Evolutionary conservation across 192 early-diverging fungal genomes (phyloP).

Genomic region (Linderina pennispora): DNA sequence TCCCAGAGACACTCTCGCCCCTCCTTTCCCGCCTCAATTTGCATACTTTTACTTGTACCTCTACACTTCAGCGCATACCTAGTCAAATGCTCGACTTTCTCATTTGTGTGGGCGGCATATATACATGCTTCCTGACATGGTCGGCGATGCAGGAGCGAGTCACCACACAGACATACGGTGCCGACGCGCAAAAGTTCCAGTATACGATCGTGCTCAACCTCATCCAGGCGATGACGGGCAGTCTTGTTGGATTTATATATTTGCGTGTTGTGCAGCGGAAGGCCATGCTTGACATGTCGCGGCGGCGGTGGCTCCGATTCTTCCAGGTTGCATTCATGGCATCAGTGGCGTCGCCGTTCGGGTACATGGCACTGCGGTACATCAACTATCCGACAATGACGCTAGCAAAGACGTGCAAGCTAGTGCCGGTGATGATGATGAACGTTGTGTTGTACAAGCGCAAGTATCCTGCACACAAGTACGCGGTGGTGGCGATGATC

Average conservation of each 20-base stretch:
- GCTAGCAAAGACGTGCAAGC: conserved; percentile 92
- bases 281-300: conserved; percentile 33
- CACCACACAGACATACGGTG: conserved; percentile 73
- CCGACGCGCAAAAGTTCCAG: conserved; percentile 62
- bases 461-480: conserved; percentile 82
- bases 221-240: conserved; percentile 74
- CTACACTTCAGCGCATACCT: not conserved
- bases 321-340: conserved; percentile 69
- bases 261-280: conserved; percentile 50
- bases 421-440: conserved; percentile 96
- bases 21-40: not conserved
- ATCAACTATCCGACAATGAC: conserved; percentile 98
- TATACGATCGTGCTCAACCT: conserved; percentile 91
- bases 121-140: conserved; percentile 95
- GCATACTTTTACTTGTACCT: not conserved
- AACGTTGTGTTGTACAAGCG: conserved; percentile 86
- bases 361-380: conserved; percentile 86
- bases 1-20: no score
- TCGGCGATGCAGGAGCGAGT: conserved; percentile 92
- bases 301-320: conserved; percentile 55
- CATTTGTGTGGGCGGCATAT: conserved; percentile 77
- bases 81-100: conserved; percentile 53
- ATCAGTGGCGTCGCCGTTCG: conserved; percentile 81
- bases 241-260: conserved; percentile 71
- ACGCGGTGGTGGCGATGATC: conserved; percentile 79